These are phyloP conservation scores for Porogramme epimiltina DNA, from an alignment of 1,284 basidiomycete genomes.

Conservation along the genomic window DNA sequence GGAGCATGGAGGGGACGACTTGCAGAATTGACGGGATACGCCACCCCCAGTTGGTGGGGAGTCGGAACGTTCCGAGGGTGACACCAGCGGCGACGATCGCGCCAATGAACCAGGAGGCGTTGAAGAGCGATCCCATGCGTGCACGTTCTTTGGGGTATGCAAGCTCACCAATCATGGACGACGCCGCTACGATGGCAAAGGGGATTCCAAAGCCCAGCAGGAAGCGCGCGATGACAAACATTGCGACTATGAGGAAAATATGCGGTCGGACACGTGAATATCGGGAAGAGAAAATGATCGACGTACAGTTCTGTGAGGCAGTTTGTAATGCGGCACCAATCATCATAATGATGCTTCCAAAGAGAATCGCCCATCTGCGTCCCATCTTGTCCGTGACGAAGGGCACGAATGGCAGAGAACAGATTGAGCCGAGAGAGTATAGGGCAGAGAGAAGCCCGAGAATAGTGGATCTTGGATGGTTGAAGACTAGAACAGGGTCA, in stretches of 20 bases:
- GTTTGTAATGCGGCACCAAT: conserved; percentile 68
- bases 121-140: conserved; percentile 52
- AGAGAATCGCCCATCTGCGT: conserved; percentile 56
- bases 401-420: conserved; percentile 63
- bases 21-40: conserved; percentile 64
- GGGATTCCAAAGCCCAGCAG: conserved; percentile 57
- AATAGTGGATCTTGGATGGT: conserved; percentile 49
- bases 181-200: conserved; percentile 51
- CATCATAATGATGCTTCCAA: conserved; percentile 65
- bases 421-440: conserved; percentile 56
- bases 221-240: conserved; percentile 55
- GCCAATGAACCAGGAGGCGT: conserved; percentile 54
- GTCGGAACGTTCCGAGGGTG: conserved; percentile 59
- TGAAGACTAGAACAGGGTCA: conserved; percentile 39
- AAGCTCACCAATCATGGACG: conserved; percentile 54
- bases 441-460: conserved; percentile 55
- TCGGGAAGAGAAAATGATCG: not conserved
- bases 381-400: conserved; percentile 66
- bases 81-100: conserved; percentile 34
- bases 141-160: conserved; percentile 55
- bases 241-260: conserved; percentile 24
- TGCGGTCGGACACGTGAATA: not conserved
- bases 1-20: conserved; percentile 54
- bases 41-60: conserved; percentile 55
- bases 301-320: conserved; percentile 59